Base-by-base conservation (phyloP, 768 basidiomycete genomes). In the Suillus weaverae region DNA sequence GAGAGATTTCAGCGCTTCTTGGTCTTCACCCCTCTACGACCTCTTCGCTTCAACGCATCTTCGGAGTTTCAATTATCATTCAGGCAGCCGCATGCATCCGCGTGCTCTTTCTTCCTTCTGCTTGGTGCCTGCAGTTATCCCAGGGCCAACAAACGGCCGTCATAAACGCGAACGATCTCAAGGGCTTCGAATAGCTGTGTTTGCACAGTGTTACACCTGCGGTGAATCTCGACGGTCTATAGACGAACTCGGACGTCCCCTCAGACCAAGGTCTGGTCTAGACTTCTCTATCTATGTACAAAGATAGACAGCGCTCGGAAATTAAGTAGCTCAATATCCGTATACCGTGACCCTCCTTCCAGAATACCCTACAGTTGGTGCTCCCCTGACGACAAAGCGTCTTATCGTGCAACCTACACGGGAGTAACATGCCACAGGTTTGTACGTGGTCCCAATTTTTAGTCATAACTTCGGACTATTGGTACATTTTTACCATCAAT, bases 61-160 rank as follows among this genome's bases (percentile, higher is more conserved):
- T 53, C 66, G 66, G 66, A 67, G 66, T 67, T 67, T 36, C 18
- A 65, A 67, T 65, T 36, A 35, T 55, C 38, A 32, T 66, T 26
- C 63, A 64, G 56, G 54, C 36, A 14, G 20, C 62, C 55, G 55
- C 55, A 18, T 59, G 39, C 18, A 13, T 41, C 57, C 57, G 57
- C 57, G 18, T 57, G 56, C 56, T 39, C 56, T 3, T 59, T 59
- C 57, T 59, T 59, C 36, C 11, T 41, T 38, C 55, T 38, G 8
- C 13, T 51, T 51, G 22, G 36, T 56, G 55, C 36, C 51, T 57
- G 56, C 36, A 8, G 38, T 10, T 10, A 57, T 59, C 57, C 57
- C 57, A 59, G 57, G 57, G 39, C 32, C 30, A 41, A 26, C 8
- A 32, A 33, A 16, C 26, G 32, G 61, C 62, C 62, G 35, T 60